These are phyloP conservation scores for Fomitopsis serialis DNA, from an alignment of 768 basidiomycete genomes.

Conservation along the genomic window DNA sequence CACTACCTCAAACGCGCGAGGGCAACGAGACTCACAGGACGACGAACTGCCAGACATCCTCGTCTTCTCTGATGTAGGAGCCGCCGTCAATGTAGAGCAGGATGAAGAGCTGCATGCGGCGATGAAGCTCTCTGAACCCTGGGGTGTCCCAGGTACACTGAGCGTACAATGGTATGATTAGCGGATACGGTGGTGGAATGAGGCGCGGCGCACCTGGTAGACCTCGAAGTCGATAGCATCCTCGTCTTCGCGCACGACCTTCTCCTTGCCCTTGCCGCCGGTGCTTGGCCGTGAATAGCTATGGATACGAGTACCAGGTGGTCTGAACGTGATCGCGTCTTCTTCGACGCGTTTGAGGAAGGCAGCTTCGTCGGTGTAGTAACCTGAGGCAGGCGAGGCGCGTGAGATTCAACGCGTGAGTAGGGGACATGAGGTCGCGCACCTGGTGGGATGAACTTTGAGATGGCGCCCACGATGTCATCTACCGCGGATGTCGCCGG, in stretches of 20 bases:
- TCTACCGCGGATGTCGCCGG: constrained; percentile 67
- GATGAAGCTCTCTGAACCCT: constrained; percentile 88
- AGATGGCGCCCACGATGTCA: constrained; percentile 76
- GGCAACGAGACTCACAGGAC: constrained; percentile 77
- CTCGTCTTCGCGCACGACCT: constrained; percentile 45
- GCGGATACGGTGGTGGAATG: not conserved
- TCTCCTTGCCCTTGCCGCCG: constrained; percentile 52
- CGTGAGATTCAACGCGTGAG: not conserved
- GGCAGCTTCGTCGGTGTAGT: constrained; percentile 56
- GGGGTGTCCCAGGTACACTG: constrained; percentile 82
- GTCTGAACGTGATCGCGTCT: constrained; percentile 76
- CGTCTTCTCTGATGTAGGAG: constrained; percentile 90
- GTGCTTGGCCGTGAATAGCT: constrained; percentile 60
- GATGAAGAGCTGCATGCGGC: constrained; percentile 91
- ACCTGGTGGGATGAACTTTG: constrained; percentile 76
- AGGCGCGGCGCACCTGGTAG: constrained; percentile 66
- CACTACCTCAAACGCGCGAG: not conserved
- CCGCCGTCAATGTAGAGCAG: constrained; percentile 94
- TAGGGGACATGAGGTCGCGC: constrained; percentile 8
- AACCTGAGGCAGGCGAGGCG: constrained; percentile 39
- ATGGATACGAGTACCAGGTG: constrained; percentile 68
- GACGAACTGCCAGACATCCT: constrained; percentile 91
- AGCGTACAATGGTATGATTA: not conserved
- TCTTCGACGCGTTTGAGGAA: constrained; percentile 70
- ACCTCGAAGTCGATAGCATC: constrained; percentile 79